Evolutionary conservation across 345 rosid genomes (phyloP).

Genomic region (Brassica incana): DNA sequence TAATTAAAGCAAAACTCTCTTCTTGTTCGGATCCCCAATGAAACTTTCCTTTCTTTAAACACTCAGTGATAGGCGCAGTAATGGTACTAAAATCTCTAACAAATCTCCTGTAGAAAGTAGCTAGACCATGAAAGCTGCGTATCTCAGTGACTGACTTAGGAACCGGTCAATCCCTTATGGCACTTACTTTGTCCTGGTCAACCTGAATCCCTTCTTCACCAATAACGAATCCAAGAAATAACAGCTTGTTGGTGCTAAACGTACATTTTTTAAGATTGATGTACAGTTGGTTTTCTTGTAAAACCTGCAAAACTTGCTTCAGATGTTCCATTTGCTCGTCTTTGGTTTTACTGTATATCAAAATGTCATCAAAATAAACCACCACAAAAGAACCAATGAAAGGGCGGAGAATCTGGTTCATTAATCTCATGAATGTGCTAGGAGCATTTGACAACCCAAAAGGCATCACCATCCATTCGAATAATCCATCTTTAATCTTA

Average conservation of each 20-base stretch:
- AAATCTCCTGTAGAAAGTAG: neutral
- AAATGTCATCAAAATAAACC: neutral
- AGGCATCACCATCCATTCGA: neutral
- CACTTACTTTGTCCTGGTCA: neutral
- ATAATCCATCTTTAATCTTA: neutral
- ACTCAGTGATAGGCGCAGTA: neutral
- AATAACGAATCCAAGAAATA: neutral
- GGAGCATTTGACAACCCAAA: neutral
- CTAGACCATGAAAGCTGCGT: neutral
- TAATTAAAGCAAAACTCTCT: neutral
- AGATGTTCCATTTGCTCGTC: neutral
- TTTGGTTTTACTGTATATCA: neutral
- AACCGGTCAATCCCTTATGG: neutral
- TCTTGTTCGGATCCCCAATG: neutral
- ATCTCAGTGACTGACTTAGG: neutral
- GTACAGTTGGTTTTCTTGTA: neutral
- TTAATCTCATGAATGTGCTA: neutral
- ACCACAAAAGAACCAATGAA: neutral
- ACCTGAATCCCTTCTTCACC: neutral
- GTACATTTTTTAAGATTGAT: neutral
- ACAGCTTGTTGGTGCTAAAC: neutral
- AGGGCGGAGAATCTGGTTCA: too few relatives aligned
- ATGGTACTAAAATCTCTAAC: constrained; percentile 16
- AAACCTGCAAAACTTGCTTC: neutral
- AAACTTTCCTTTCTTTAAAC: constrained; percentile 10